Evolutionary conservation across 495 filamentous ascomycete species (phyloP), one percentile per base, ranked within the genome.

Genomic region (Aspergillus coremiiformis): DNA sequence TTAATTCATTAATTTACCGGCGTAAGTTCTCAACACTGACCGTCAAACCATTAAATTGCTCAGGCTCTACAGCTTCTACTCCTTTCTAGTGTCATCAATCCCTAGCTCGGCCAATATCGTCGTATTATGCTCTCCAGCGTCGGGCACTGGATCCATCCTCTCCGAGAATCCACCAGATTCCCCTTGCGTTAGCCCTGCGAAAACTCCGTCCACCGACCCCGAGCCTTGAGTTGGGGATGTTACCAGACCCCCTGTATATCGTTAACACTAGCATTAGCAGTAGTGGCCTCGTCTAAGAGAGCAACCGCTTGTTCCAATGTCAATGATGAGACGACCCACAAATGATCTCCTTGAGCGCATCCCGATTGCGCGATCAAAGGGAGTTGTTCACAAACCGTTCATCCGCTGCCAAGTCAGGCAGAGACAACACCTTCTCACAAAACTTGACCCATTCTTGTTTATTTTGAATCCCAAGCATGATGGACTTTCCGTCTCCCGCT

Each of bases 381-480:
- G 62, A 58, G 52, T 75, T 75, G 45, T 51, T 72, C 3, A 51
- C 56, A 27, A 74, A 75, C 5, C 67, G 63, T 37, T 56, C n/a
- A 44, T 72, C 69, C 1, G 56, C 55, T 4, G 66, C 62, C 1
- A 75, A 22, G 2, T 61, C 59, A 0, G 64, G 55, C 32, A 64
- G 58, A 0, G 35, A 43, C 14, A 77, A 60, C 6, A 78, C 73
- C 15, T 57, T 53, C 0, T 56, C 47, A 46, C 75, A 78, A 53
- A 79, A 76, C 4, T 63, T 74, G 10, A 53, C 59, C 75, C 74
- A 79, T 58, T 79, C 76, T 5, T 75, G 61, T 57, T 78, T 75
- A 49, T 78, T 79, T 47, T 79, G 76, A 24, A 79, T 71, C 0
- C 75, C 76, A 15, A 79, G 56, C 75, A 79, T 78, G n/a, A 79